These are phyloP conservation scores for Grifola frondosa DNA, from an alignment of 1,284 basidiomycete species.

Conservation along the genomic window DNA sequence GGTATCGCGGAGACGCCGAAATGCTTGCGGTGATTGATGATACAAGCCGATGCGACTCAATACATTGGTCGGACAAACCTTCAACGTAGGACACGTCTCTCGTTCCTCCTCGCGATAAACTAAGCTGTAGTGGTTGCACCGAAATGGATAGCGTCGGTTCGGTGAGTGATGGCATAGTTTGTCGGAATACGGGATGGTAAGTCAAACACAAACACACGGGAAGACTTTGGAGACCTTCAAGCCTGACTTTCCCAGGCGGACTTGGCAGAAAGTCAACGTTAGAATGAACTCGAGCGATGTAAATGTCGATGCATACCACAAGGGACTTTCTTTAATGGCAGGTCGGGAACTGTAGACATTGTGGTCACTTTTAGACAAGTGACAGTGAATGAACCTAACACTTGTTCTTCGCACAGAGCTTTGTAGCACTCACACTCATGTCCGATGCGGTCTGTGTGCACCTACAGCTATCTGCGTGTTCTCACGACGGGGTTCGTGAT, in stretches of 20 bases:
- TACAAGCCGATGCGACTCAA: not conserved
- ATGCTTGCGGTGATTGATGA: not conserved
- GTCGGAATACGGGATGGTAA: conserved; percentile 21
- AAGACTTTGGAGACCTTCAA: conserved; percentile 43
- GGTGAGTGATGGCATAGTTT: conserved; percentile 23
- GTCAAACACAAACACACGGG: conserved; percentile 38
- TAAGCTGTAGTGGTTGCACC: conserved; percentile 35
- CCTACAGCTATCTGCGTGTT: no score
- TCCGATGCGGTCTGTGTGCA: no score
- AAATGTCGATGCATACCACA: no score
- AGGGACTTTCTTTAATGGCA: no score
- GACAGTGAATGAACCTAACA: no score
- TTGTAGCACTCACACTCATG: no score
- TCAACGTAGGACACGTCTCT: conserved; percentile 4
- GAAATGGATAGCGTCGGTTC: conserved; percentile 33
- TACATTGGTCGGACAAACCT: not conserved
- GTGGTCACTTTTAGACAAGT: no score
- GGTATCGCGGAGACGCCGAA: conserved; percentile 10
- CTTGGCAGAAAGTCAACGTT: no score
- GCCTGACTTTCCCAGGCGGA: conserved; percentile 40
- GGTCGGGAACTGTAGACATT: no score
- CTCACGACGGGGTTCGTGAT: no score
- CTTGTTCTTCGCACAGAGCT: no score
- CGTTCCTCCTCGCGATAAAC: conserved; percentile 31
- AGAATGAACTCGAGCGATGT: no score